Percentiles rank a stretch among this genome's conserved stretches.
These are phyloP conservation scores for Areca catechu DNA, from an alignment of 176 grass and related monocot species.

Conservation along the genomic window DNA sequence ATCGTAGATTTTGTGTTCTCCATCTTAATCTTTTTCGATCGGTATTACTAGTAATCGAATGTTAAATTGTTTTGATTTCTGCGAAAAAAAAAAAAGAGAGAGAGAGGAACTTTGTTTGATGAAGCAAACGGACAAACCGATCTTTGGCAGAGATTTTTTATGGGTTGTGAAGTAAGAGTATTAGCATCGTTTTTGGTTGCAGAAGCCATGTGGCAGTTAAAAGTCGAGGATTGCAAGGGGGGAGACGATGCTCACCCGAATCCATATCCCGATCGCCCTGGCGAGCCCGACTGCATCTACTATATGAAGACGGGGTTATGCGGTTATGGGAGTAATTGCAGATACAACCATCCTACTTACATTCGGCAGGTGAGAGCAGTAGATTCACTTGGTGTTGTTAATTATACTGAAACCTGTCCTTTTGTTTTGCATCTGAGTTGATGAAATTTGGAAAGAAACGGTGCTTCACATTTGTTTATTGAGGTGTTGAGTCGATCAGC, in stretches of 20 bases:
- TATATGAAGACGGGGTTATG: conserved; percentile 10
- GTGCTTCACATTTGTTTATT: no score
- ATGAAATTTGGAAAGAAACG: no score
- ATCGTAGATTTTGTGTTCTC: not conserved
- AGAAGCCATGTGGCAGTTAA: conserved; percentile 14
- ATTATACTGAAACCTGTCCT: no score
- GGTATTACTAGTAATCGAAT: no score
- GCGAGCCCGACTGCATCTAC: conserved; percentile 14
- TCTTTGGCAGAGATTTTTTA: no score
- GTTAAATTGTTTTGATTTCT: no score
- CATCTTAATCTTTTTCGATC: not conserved
- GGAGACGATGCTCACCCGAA: not conserved
- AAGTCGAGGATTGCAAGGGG: conserved; percentile 1
- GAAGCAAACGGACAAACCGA: no score
- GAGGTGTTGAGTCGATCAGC: no score
- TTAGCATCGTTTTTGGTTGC: not conserved
- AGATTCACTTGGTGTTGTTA: not conserved
- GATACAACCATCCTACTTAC: conserved; percentile 13
- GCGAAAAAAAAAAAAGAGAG: no score
- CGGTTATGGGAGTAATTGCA: conserved; percentile 19
- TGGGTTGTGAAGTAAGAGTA: no score
- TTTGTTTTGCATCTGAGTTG: no score
- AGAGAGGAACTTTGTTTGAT: no score
- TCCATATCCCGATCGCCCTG: conserved; percentile 18
- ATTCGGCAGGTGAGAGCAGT: not conserved